These are phyloP conservation scores for Vigna mungo DNA, from an alignment of 306 rosid species.

Conservation along the genomic window DNA sequence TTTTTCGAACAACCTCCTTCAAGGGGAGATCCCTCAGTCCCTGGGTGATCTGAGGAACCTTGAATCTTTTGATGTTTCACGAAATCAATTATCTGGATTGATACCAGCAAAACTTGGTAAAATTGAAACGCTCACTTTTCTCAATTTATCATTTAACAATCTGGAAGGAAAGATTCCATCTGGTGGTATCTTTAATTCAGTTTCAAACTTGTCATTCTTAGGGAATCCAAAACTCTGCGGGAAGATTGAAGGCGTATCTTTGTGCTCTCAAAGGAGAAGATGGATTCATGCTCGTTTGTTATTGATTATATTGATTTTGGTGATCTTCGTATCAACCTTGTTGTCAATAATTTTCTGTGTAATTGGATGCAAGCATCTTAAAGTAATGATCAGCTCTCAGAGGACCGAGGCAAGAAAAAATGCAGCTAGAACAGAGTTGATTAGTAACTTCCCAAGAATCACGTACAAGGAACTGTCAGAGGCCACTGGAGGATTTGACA, in stretches of 20 bases:
- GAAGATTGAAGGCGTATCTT: conserved; percentile 31
- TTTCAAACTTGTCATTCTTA: conserved; percentile 56
- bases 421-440: conserved; percentile 53
- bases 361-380: conserved; percentile 52
- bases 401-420: conserved; percentile 36
- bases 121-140: conserved; percentile 52
- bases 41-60: conserved; percentile 66
- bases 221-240: conserved; percentile 64
- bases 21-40: conserved; percentile 62
- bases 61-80: conserved; percentile 62
- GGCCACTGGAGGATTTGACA: conserved; percentile 69
- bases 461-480: conserved; percentile 69
- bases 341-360: conserved; percentile 57
- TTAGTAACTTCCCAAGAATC: conserved; percentile 67
- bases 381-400: conserved; percentile 44
- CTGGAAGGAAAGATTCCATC: conserved; percentile 66
- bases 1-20: conserved; percentile 63
- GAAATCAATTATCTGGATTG: conserved; percentile 59
- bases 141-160: conserved; percentile 68
- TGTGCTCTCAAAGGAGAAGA: conserved; percentile 49
- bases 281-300: conserved; percentile 46
- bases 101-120: conserved; percentile 61
- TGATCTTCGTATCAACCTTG: conserved; percentile 56
- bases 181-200: conserved; percentile 64
- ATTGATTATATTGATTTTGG: conserved; percentile 48